Conservation (phyloP, 192 early-diverging fungal species). For the Geranomyces michiganensis region DNA sequence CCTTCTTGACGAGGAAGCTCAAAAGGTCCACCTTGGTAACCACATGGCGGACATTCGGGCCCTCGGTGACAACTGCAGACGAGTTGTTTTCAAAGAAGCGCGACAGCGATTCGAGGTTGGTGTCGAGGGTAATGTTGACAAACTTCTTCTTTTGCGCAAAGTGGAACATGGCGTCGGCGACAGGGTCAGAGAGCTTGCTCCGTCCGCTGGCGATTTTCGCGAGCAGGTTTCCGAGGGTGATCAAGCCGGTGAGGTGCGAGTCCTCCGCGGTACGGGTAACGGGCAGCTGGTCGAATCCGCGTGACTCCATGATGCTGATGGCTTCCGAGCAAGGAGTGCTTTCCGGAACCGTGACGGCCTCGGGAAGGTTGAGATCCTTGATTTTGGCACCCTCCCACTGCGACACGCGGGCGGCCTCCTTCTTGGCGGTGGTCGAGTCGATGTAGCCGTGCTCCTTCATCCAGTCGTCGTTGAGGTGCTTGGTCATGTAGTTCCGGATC, state of each 20-base stretch:
- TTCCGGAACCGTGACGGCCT: slow-evolving; percentile 85
- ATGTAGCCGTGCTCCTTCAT: slow-evolving; percentile 89
- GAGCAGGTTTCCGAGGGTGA: slow-evolving; percentile 85
- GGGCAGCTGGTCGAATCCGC: slow-evolving; percentile 95
- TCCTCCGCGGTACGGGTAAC: slow-evolving; percentile 62
- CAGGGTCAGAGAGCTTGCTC: slow-evolving; percentile 59
- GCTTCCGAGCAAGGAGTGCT: slow-evolving; percentile 72
- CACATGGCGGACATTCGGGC: slow-evolving; percentile 70
- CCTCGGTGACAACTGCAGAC: slow-evolving; percentile 87
- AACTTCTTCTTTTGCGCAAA: slow-evolving; percentile 77
- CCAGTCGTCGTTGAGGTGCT: slow-evolving; percentile 98
- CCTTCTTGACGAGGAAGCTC: slow-evolving; percentile 63
- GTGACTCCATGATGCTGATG: slow-evolving; percentile 83
- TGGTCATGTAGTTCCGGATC: slow-evolving; percentile 99
- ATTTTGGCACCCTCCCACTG: slow-evolving; percentile 85
- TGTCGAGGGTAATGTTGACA: slow-evolving; percentile 84
- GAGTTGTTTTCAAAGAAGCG: slow-evolving; percentile 93
- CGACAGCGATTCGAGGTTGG: slow-evolving; percentile 79
- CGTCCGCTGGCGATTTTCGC: slow-evolving; percentile 77
- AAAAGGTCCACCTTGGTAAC: slow-evolving; percentile 95
- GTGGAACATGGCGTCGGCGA: slow-evolving; percentile 77
- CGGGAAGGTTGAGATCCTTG: slow-evolving; percentile 74
- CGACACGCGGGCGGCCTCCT: slow-evolving; percentile 64
- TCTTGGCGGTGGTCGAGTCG: slow-evolving; percentile 70
- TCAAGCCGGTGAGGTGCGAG: slow-evolving; percentile 71